These are phyloP conservation scores for Phytophthora constricta DNA, from an alignment of 352 stramenopile genomes.

Conservation along the genomic window DNA sequence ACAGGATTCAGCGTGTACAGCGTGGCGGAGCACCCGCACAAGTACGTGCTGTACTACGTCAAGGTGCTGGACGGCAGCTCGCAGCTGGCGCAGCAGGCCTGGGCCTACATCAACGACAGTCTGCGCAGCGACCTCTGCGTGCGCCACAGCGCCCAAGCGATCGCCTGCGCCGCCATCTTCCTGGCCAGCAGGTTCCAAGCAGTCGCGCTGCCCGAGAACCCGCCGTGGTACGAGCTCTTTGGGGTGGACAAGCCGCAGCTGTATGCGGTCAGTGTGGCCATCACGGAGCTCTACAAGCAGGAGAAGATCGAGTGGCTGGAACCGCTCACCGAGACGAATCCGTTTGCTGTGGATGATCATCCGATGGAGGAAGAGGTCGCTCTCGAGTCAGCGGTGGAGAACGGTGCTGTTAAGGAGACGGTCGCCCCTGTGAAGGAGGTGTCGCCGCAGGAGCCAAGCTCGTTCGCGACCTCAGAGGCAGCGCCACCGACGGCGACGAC, in stretches of 20 bases:
- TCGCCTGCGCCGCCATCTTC: constrained; percentile 92
- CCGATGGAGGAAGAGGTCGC: constrained; percentile 31
- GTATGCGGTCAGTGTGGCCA: constrained; percentile 53
- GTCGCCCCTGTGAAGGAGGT: constrained; percentile 5
- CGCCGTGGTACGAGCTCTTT: constrained; percentile 74
- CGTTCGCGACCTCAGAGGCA: constrained; percentile 5
- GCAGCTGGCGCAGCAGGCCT: constrained; percentile 81
- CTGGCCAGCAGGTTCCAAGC: constrained; percentile 72
- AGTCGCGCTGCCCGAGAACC: constrained; percentile 60
- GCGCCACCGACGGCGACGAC: neutral
- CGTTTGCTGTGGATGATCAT: constrained; percentile 66
- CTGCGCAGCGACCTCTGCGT: constrained; percentile 87
- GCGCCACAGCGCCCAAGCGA: constrained; percentile 78
- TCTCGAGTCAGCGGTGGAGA: constrained; percentile 3
- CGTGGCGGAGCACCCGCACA: constrained; percentile 93
- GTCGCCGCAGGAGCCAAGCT: constrained; percentile 22
- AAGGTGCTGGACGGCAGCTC: constrained; percentile 83
- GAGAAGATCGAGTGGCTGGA: constrained; percentile 74
- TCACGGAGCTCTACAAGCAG: constrained; percentile 68
- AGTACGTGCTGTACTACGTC: constrained; percentile 94
- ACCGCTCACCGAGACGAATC: constrained; percentile 70
- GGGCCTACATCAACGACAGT: constrained; percentile 93
- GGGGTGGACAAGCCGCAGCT: constrained; percentile 64
- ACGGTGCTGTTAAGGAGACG: constrained; percentile 4
- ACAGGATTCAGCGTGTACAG: constrained; percentile 94